Conservation (phyloP, 805 yeast species). For the Metschnikowia arizonensis region DNA sequence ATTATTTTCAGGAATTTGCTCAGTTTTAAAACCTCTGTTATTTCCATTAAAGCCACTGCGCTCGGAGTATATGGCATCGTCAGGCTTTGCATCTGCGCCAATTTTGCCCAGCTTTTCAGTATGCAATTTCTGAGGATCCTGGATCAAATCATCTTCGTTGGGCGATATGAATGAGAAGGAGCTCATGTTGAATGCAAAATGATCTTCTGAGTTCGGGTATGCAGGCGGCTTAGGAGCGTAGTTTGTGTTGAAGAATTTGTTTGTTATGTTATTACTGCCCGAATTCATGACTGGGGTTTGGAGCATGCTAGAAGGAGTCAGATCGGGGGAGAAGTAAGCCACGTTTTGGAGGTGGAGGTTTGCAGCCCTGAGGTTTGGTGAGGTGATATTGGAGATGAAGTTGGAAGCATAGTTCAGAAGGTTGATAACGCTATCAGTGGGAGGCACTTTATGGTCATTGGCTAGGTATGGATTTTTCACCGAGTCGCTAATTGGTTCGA, state of each 20-base stretch:
- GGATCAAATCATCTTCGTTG: neutral
- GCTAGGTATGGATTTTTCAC: neutral
- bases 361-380: constrained; percentile 1
- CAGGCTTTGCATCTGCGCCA: neutral
- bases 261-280: constrained; percentile 33
- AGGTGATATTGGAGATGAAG: constrained; percentile 1
- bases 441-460: neutral
- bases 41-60: constrained; percentile 7
- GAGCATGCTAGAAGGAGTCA: constrained; percentile 12
- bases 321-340: constrained; percentile 5
- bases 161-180: constrained; percentile 21
- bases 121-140: neutral
- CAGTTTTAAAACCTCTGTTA: neutral
- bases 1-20: neutral
- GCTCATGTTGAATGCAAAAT: constrained; percentile 31
- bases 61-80: neutral
- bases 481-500: neutral
- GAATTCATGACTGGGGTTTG: constrained; percentile 30
- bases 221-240: constrained; percentile 15
- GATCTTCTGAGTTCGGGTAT: constrained; percentile 23
- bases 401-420: constrained; percentile 2
- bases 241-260: constrained; percentile 31
- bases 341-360: neutral
- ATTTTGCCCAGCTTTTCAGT: neutral
- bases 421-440: neutral